Percentiles rank a stretch among this genome's conserved stretches.
These are phyloP conservation scores for Maudiozyma serrabonitensis DNA, from an alignment of 805 yeast genomes.

Conservation along the genomic window DNA sequence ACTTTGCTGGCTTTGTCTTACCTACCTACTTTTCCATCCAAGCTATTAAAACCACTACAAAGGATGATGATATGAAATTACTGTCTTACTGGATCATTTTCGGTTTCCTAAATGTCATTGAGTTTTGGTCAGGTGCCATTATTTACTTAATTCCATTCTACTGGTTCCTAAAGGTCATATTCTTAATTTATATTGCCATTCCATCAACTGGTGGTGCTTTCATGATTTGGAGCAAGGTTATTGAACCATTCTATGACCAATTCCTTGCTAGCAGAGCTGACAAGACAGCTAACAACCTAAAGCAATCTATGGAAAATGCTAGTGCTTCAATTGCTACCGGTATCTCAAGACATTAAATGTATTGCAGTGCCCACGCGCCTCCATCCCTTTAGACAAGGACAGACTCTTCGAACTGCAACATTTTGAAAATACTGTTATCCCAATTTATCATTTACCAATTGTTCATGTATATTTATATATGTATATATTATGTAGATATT, in stretches of 20 bases:
- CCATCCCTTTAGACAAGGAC: no score
- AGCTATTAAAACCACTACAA: slow-evolving; percentile 65
- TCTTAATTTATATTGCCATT: slow-evolving; percentile 77
- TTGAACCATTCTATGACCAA: slow-evolving; percentile 54
- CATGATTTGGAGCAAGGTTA: slow-evolving; percentile 49
- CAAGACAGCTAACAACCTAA: slow-evolving; percentile 12
- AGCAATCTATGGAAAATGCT: slow-evolving; percentile 26
- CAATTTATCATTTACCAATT: no score
- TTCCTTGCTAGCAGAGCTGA: slow-evolving; percentile 6
- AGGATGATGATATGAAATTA: slow-evolving; percentile 75
- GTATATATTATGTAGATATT: neutral
- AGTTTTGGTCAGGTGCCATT: slow-evolving; percentile 91
- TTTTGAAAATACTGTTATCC: no score
- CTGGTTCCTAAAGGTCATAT: slow-evolving; percentile 84
- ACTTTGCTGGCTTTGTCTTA: slow-evolving; percentile 79
- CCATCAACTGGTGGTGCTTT: slow-evolving; percentile 86
- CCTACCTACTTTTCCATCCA: slow-evolving; percentile 84
- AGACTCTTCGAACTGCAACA: no score
- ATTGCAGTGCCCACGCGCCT: neutral
- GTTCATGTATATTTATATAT: no score
- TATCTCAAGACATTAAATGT: slow-evolving; percentile 5
- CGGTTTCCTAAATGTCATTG: slow-evolving; percentile 81
- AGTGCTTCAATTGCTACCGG: slow-evolving; percentile 16
- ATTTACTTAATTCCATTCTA: slow-evolving; percentile 95
- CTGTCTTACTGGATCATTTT: slow-evolving; percentile 98